phyloP scores from a whole-genome alignment of 1,139 yeast species.

The Taiozyma onychis region DNA sequence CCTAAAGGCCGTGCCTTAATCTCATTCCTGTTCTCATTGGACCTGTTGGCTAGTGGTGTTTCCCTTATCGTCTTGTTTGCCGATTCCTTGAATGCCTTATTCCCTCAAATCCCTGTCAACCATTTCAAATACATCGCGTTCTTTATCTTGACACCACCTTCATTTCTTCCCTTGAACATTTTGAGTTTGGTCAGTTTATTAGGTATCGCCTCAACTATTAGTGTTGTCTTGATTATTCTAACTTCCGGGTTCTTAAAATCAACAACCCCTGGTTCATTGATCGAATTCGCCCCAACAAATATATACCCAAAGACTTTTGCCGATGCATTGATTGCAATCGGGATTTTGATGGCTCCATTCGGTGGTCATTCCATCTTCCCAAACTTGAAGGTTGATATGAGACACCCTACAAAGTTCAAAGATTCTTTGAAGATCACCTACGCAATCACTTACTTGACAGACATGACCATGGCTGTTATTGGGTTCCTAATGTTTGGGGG shows the following conservation, averaged over 20 bases:
- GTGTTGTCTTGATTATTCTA: constrained; percentile 52
- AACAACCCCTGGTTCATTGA: constrained; percentile 60
- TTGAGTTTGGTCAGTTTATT: constrained; percentile 67
- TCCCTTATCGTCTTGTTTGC: constrained; percentile 74
- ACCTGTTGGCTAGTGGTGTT: constrained; percentile 72
- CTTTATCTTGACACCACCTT: constrained; percentile 54
- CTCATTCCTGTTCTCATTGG: constrained; percentile 68
- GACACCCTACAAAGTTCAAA: constrained; percentile 56
- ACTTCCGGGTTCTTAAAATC: constrained; percentile 56
- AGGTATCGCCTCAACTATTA: constrained; percentile 68
- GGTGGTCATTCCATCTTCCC: constrained; percentile 90
- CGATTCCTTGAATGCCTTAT: constrained; percentile 70
- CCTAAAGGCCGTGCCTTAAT: constrained; percentile 54
- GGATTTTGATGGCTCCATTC: constrained; percentile 82
- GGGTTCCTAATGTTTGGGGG: constrained; percentile 89
- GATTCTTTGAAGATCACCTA: constrained; percentile 51
- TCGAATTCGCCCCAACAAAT: constrained; percentile 45
- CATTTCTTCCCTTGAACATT: constrained; percentile 65
- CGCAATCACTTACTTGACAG: constrained; percentile 63
- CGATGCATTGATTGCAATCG: constrained; percentile 56
- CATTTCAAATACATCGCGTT: constrained; percentile 55
- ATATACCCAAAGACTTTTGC: constrained; percentile 47
- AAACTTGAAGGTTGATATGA: constrained; percentile 74
- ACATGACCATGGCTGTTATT: constrained; percentile 67
- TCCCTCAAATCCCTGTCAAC: constrained; percentile 44